phyloP scores from a whole-genome alignment of 2,329 filamentous ascomycete species.

The Aspergillus piperis region DNA sequence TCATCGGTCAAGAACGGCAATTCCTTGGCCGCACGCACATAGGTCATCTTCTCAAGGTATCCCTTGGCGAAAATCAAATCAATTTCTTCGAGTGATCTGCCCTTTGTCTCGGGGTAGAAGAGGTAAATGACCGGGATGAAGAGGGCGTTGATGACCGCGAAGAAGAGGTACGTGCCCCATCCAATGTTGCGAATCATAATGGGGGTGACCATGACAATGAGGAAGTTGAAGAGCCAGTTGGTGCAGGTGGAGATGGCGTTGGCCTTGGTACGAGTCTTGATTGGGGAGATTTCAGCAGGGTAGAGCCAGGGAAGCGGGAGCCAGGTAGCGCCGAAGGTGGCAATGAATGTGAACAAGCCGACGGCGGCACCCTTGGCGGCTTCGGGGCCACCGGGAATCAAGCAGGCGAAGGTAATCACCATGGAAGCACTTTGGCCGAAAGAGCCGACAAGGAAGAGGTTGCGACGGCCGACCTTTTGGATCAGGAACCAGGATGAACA shows the following conservation, averaged over 20 bases:
- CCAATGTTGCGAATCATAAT: constrained; percentile 35
- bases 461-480: constrained; percentile 44
- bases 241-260: constrained; percentile 53
- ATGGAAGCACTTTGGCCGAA: constrained; percentile 38
- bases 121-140: constrained; percentile 54
- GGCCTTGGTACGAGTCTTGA: constrained; percentile 55
- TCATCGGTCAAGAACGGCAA: background rate
- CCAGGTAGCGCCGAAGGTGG: constrained; percentile 66
- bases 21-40: background rate
- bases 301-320: constrained; percentile 61
- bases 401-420: constrained; percentile 37
- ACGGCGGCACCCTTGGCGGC: constrained; percentile 48
- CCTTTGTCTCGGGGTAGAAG: constrained; percentile 53
- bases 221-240: constrained; percentile 59
- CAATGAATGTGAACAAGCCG: constrained; percentile 67
- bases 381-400: constrained; percentile 26
- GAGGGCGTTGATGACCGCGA: constrained; percentile 38
- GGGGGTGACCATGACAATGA: constrained; percentile 51
- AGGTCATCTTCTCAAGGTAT: constrained; percentile 32
- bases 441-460: constrained; percentile 35
- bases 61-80: constrained; percentile 45
- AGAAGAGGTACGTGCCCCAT: constrained; percentile 47
- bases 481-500: constrained; percentile 33
- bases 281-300: constrained; percentile 54
- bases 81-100: constrained; percentile 45